Conservation (phyloP, 495 filamentous ascomycete species). For the Penicillium soppii region DNA sequence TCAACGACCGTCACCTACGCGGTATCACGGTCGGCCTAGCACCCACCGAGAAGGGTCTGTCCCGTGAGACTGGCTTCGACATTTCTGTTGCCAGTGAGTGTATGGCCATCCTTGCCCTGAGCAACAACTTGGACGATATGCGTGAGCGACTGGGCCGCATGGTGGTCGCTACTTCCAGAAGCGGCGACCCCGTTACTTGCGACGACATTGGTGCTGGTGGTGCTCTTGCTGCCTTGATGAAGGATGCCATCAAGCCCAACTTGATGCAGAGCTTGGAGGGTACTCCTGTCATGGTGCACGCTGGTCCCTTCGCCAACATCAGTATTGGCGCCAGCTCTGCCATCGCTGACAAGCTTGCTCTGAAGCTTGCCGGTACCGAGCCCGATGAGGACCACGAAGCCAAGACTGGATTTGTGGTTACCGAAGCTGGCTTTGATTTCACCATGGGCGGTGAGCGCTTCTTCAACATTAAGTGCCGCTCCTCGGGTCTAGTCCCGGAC, state of each 20-base stretch:
- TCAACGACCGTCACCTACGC: constrained; percentile 92
- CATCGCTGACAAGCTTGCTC: constrained; percentile 88
- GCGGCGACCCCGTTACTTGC: constrained; percentile 89
- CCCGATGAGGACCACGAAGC: constrained; percentile 82
- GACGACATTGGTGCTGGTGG: constrained; percentile 94
- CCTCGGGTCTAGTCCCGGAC: constrained; percentile 88
- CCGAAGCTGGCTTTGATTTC: constrained; percentile 98
- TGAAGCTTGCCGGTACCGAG: constrained; percentile 95
- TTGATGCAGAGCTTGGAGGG: constrained; percentile 98
- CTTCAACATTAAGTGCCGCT: constrained; percentile 99
- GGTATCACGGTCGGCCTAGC: constrained; percentile 85
- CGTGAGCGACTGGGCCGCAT: constrained; percentile 91
- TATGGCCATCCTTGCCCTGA: constrained; percentile 96
- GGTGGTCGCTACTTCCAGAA: constrained; percentile 87
- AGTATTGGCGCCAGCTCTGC: constrained; percentile 95
- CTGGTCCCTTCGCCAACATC: constrained; percentile 97
- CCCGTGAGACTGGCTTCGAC: constrained; percentile 87
- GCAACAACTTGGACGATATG: constrained; percentile 85
- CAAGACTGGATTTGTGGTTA: constrained; percentile 93
- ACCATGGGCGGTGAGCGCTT: constrained; percentile 99
- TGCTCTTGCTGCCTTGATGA: constrained; percentile 91
- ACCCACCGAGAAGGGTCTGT: constrained; percentile 83
- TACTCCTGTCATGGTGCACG: constrained; percentile 95
- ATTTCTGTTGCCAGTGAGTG: constrained; percentile 97
- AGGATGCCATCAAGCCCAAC: constrained; percentile 97